phyloP scores from a whole-genome alignment of 2,329 filamentous ascomycete genomes.

The Sphaceloma murrayae region DNA sequence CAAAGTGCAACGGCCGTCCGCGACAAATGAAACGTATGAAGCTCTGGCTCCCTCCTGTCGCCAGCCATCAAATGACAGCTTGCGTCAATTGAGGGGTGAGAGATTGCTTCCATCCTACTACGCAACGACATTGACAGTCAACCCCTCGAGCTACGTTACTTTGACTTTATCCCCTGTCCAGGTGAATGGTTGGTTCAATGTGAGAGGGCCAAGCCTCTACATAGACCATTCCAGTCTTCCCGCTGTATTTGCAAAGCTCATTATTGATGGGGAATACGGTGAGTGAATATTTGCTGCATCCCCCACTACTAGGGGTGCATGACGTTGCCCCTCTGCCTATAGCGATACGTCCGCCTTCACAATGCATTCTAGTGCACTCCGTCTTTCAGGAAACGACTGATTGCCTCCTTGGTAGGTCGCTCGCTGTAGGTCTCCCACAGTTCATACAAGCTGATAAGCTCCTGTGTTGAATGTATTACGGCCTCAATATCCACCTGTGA shows the following conservation, averaged over 20 bases:
- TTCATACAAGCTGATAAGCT: constrained; percentile 83
- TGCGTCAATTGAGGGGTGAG: background rate
- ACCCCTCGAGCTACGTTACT: too few relatives aligned
- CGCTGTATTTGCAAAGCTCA: too few relatives aligned
- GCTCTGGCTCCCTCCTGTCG: constrained; percentile 3
- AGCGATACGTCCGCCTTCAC: background rate
- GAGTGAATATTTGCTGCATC: background rate
- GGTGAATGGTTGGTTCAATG: too few relatives aligned
- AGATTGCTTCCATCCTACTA: background rate
- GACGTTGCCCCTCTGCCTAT: background rate
- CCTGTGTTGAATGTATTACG: constrained; percentile 82
- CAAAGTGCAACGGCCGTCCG: constrained; percentile 5
- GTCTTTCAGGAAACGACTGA: constrained; percentile 53
- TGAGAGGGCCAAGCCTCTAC: too few relatives aligned
- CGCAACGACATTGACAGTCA: too few relatives aligned
- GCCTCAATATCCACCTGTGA: constrained; percentile 75
- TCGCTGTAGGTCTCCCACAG: constrained; percentile 58
- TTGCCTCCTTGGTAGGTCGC: constrained; percentile 54
- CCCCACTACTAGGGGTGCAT: background rate
- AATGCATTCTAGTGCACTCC: constrained; percentile 25
- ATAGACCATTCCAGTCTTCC: too few relatives aligned
- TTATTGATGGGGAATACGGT: too few relatives aligned
- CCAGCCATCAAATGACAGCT: constrained; percentile 1
- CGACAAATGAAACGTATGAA: constrained; percentile 9
- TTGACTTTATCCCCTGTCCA: too few relatives aligned